These are phyloP conservation scores for Penicillium lividum DNA, from an alignment of 495 filamentous ascomycete species.

Conservation along the genomic window DNA sequence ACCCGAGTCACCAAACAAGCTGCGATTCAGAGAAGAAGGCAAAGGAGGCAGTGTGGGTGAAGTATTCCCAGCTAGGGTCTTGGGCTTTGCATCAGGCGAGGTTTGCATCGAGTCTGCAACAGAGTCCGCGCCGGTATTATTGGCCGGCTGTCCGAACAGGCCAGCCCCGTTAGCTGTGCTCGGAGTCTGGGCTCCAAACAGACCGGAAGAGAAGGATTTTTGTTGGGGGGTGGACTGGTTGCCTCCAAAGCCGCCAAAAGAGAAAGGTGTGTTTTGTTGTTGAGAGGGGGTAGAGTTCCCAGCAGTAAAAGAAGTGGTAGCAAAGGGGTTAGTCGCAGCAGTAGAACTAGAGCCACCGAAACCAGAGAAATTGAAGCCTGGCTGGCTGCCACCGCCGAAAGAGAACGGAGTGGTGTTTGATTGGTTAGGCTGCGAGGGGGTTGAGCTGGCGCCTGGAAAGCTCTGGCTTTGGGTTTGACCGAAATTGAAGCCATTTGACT, in stretches of 20 bases:
- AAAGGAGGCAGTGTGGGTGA: conserved; percentile 5
- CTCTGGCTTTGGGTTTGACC: conserved; percentile 52
- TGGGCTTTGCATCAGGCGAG: conserved; percentile 42
- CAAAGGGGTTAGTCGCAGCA: conserved; percentile 45
- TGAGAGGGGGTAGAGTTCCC: conserved; percentile 22
- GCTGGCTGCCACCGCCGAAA: conserved; percentile 34
- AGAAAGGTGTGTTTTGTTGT: conserved; percentile 20
- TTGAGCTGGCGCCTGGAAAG: conserved; percentile 42
- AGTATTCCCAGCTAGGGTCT: conserved; percentile 12
- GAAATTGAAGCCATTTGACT: conserved; percentile 44
- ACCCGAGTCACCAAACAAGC: conserved; percentile 21
- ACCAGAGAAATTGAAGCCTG: conserved; percentile 41
- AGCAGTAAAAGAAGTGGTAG: conserved; percentile 26
- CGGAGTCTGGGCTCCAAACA: conserved; percentile 26
- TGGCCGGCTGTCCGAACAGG: conserved; percentile 27
- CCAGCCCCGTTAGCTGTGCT: conserved; percentile 12
- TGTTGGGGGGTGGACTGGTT: conserved; percentile 21
- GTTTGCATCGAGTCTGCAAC: conserved; percentile 45
- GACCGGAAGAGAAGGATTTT: conserved; percentile 13
- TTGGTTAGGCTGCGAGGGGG: conserved; percentile 28
- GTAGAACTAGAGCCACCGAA: conserved; percentile 20
- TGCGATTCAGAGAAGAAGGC: conserved; percentile 19
- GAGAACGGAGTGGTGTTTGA: conserved; percentile 39
- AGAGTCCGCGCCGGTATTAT: conserved; percentile 21
- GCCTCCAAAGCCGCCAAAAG: conserved; percentile 25